Evolutionary conservation across 768 basidiomycete species (phyloP), one percentile per base, ranked within the genome.

Genomic region (Panaeolus cyanescens): DNA sequence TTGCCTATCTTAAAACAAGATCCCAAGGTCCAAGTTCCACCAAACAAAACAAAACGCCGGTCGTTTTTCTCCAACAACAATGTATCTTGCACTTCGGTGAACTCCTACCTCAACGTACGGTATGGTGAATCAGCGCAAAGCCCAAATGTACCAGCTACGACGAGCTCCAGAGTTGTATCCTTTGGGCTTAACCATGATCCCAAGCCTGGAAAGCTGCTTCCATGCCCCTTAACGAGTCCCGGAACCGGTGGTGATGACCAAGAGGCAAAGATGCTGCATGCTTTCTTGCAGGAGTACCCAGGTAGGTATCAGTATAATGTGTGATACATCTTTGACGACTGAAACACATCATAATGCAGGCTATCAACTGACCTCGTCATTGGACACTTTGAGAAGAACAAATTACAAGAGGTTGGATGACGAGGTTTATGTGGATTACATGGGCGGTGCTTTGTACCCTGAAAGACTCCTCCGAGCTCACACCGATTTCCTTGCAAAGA

Each of bases 341-440:
- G 55, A 36, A 9, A n/a, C 17, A 19, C 33, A 32, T 12, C 58
- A 71, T 86, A 89, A 72, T 42, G 5, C 6, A 42, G 39, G 17
- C 19, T 92, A 90, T 65, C 80, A 80, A 54, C 77, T 77, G 17
- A 91, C 90, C 4, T 89, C 87, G 85, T 86, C 87, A 59, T 70
- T 91, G 57, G 90, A 91, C 67, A 80, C 83, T 0, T 80, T 91
- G 15, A 84, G 89, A 54, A 78, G 81, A 64, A 85, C 80, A 0
- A 88, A 91, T 70, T 90, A 83, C 65, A 61, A 76, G 5, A 76
- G 89, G 56, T 77, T 90, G 45, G 84, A 87, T 62, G 85, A 84
- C 5, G 90, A 93, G 75, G 89, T 87, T 8, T 93, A 93, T 62
- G 88, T 92, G 62, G 92, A 94, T 68, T 93, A 90, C 64, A 93